Percentiles rank a stretch among this genome's conserved stretches.
These are phyloP conservation scores for Gracilaria domingensis DNA, from an alignment of 23 red algal species.

Conservation along the genomic window DNA sequence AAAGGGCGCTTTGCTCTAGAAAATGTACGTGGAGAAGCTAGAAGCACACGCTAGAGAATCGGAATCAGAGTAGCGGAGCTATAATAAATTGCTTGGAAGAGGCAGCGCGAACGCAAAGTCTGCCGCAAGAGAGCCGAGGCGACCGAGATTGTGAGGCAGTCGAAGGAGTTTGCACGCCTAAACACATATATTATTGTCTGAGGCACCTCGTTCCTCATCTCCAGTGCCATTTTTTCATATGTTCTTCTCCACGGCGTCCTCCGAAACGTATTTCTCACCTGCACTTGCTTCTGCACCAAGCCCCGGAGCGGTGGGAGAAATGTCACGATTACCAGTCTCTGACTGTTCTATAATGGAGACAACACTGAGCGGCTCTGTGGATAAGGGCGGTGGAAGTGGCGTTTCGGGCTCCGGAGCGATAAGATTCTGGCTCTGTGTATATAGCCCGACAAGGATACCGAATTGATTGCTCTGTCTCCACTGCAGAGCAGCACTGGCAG, in stretches of 20 bases:
- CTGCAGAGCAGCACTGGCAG: conserved; percentile 10
- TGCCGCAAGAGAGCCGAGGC: no score
- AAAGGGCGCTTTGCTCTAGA: no score
- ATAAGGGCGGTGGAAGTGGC: not conserved
- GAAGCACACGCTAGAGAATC: not conserved
- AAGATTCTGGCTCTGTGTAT: not conserved
- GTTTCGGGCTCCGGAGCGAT: not conserved
- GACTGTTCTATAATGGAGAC: not conserved
- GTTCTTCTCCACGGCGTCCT: no score
- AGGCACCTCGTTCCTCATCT: no score
- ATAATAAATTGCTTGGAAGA: not conserved
- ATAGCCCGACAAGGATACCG: not conserved
- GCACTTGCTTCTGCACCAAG: no score
- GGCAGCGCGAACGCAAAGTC: not conserved
- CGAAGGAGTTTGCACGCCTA: not conserved
- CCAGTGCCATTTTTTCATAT: no score
- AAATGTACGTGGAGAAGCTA: conserved; percentile 1
- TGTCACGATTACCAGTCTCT: no score
- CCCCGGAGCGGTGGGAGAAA: no score
- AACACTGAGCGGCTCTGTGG: not conserved
- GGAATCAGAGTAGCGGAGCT: not conserved
- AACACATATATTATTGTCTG: no score
- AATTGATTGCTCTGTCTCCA: conserved; percentile 18
- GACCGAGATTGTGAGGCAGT: no score
- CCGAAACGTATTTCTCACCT: no score